These are phyloP conservation scores for Davidsoniella virescens DNA, from an alignment of 2,329 filamentous ascomycete genomes.

Conservation along the genomic window DNA sequence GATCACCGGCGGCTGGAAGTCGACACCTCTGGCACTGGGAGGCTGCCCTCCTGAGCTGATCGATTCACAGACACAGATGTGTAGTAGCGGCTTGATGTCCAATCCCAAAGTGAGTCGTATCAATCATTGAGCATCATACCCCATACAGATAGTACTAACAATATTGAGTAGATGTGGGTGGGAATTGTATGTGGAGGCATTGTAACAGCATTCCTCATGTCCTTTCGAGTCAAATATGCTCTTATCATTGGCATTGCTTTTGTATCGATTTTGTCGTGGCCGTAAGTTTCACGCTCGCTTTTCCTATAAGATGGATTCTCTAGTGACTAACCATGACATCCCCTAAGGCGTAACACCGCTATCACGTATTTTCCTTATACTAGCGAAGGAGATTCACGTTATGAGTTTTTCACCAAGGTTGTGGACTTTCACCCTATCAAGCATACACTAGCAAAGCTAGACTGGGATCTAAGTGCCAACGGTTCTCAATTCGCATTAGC, in stretches of 20 bases:
- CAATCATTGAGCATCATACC: neutral
- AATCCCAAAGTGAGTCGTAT: slow-evolving; percentile 44
- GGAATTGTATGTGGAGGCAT: slow-evolving; percentile 69
- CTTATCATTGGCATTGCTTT: slow-evolving; percentile 58
- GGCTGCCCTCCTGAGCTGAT: slow-evolving; percentile 49
- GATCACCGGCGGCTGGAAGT: slow-evolving; percentile 48
- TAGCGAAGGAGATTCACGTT: slow-evolving; percentile 44
- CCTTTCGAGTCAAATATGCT: slow-evolving; percentile 58
- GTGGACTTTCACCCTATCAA: slow-evolving; percentile 56
- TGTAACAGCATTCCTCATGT: slow-evolving; percentile 65
- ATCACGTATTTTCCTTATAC: slow-evolving; percentile 61
- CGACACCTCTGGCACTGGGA: slow-evolving; percentile 59
- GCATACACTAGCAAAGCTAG: slow-evolving; percentile 43
- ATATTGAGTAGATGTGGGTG: slow-evolving; percentile 54
- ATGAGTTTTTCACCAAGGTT: slow-evolving; percentile 57
- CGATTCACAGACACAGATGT: slow-evolving; percentile 30
- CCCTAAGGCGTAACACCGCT: slow-evolving; percentile 40
- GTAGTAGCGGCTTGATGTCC: slow-evolving; percentile 50
- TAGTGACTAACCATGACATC: slow-evolving; percentile 1
- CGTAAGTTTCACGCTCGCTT: slow-evolving; percentile 27
- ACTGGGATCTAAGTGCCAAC: slow-evolving; percentile 44
- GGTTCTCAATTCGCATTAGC: slow-evolving; percentile 41
- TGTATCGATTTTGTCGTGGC: slow-evolving; percentile 61
- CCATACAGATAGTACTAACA: neutral
- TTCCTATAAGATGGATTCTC: neutral